Evolutionary conservation across 2,329 filamentous ascomycete genomes (phyloP).

Genomic region (Arthrobotrys musiformis): DNA sequence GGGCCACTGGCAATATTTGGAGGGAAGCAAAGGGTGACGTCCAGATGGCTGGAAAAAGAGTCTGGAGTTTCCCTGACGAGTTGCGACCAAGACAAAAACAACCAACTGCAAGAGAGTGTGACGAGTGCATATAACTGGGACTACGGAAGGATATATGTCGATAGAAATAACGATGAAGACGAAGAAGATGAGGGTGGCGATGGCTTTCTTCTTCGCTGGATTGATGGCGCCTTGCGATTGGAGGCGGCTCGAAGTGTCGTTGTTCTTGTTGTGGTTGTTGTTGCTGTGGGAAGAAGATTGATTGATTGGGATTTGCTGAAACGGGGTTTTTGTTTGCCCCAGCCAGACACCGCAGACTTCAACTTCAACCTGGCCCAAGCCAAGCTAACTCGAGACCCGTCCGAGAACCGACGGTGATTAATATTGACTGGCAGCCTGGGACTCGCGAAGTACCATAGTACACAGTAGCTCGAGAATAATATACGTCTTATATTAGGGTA

Average conservation of each 20-base stretch:
- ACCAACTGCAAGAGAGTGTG: not conserved
- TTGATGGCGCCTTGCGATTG: not conserved
- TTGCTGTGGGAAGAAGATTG: constrained; percentile 20
- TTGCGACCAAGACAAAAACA: constrained; percentile 1
- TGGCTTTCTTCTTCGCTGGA: not conserved
- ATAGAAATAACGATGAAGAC: not conserved
- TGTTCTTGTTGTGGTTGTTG: constrained; percentile 6
- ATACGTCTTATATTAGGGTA: no score
- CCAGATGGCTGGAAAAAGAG: constrained; percentile 8
- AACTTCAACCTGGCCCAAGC: not conserved
- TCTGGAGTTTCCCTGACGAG: not conserved
- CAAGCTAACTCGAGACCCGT: no score
- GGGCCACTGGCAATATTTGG: constrained; percentile 23
- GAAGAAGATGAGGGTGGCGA: not conserved
- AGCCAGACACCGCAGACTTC: not conserved
- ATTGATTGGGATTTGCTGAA: constrained; percentile 7
- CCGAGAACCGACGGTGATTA: not conserved
- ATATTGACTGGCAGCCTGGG: no score
- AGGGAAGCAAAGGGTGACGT: constrained; percentile 10
- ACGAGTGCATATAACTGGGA: not conserved
- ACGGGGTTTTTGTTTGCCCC: not conserved
- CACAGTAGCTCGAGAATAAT: no score
- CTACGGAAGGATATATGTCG: not conserved
- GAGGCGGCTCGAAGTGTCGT: constrained; percentile 1
- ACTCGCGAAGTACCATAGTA: no score